phyloP scores from a whole-genome alignment of 2,329 filamentous ascomycete genomes.

The Waltergamsia citrina region DNA sequence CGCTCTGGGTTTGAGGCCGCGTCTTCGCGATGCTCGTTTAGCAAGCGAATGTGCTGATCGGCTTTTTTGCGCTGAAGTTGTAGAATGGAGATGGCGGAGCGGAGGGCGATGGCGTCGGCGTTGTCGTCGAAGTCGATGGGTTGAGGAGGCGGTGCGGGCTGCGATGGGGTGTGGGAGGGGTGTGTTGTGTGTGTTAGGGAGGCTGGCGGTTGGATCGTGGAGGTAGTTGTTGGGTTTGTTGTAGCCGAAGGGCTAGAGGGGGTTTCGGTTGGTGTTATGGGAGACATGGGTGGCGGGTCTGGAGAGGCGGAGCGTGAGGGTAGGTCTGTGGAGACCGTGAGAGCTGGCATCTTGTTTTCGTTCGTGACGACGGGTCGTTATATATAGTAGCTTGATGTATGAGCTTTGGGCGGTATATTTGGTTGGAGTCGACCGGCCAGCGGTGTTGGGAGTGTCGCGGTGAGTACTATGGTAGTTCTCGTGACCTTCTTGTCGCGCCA shows the following conservation, averaged over 20 bases:
- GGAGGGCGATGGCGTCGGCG: constrained; percentile 78
- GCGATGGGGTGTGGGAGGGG: constrained; percentile 24
- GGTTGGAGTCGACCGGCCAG: not conserved
- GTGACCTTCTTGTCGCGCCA: too few species aligned
- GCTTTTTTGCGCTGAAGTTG: constrained; percentile 79
- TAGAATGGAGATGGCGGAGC: constrained; percentile 75
- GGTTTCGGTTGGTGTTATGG: constrained; percentile 2
- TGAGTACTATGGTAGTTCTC: constrained; percentile 2
- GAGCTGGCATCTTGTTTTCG: constrained; percentile 6
- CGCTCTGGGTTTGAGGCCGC: constrained; percentile 62
- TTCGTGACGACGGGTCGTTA: too few species aligned
- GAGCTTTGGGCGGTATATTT: too few species aligned
- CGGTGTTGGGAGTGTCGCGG: not conserved
- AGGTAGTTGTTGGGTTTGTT: constrained; percentile 1
- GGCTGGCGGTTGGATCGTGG: constrained; percentile 14
- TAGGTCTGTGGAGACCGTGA: constrained; percentile 6
- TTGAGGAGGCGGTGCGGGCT: constrained; percentile 36
- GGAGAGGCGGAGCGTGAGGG: constrained; percentile 3
- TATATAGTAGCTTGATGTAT: too few species aligned
- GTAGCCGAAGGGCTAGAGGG: not conserved
- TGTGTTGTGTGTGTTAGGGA: constrained; percentile 35
- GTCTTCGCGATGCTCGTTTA: constrained; percentile 60
- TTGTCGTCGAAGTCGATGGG: constrained; percentile 56
- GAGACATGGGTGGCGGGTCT: constrained; percentile 4
- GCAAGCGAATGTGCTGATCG: constrained; percentile 59